A percentile compares a stretch with the other conserved stretches of the same genome.
Evolutionary conservation across 768 basidiomycete species (phyloP).

Genomic region (Mycena galopus): DNA sequence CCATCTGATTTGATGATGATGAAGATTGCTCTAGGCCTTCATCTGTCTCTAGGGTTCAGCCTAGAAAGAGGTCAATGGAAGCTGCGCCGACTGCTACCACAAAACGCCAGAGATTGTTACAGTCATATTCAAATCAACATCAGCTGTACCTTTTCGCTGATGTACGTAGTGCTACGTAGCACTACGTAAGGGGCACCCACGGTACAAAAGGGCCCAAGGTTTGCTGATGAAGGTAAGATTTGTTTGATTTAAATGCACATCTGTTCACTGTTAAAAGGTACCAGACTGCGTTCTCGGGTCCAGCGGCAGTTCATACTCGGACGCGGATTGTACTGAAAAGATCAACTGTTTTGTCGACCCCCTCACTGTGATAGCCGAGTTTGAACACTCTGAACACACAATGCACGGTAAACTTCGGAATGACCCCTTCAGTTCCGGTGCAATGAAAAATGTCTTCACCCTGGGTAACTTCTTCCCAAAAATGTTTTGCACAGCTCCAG

Average conservation of each 20-base stretch:
- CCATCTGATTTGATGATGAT: neutral
- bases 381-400: neutral
- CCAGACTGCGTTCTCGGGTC: neutral
- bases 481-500: too few relatives aligned
- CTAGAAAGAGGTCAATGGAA: neutral
- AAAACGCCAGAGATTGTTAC: neutral
- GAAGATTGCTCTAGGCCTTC: neutral
- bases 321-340: neutral
- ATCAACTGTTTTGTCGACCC: neutral
- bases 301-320: conserved; percentile 1
- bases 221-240: too few relatives aligned
- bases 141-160: neutral
- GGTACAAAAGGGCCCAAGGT: too few relatives aligned
- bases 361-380: neutral
- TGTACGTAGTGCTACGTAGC: neutral
- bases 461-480: too few relatives aligned
- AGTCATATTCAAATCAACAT: neutral
- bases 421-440: conserved; percentile 5
- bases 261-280: too few relatives aligned
- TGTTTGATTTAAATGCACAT: neutral
- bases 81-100: neutral
- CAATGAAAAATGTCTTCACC: neutral
- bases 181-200: too few relatives aligned
- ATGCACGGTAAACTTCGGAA: neutral
- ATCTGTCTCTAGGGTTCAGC: neutral